A percentile compares a stretch with the other conserved stretches of the same genome.
Conservation (phyloP, 192 early-diverging fungal species). For the Coemansia sp. region DNA sequence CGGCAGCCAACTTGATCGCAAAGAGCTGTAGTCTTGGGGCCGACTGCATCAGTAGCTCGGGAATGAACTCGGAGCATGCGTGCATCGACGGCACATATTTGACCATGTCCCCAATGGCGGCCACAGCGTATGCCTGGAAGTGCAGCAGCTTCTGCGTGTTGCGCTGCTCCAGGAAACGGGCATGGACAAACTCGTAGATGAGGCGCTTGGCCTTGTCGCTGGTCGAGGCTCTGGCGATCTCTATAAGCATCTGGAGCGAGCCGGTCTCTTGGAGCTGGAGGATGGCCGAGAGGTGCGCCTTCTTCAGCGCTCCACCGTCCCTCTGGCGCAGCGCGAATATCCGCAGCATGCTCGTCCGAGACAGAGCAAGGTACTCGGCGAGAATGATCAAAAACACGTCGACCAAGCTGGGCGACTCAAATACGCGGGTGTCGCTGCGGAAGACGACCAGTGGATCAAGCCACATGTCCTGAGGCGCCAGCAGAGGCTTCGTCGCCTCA, state of each 20-base stretch:
- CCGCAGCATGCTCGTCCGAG: slow-evolving; percentile 45
- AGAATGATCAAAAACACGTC: slow-evolving; percentile 40
- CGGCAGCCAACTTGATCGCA: slow-evolving; percentile 40
- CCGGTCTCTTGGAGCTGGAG: slow-evolving; percentile 58
- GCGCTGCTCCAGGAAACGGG: slow-evolving; percentile 59
- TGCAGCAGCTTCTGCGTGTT: slow-evolving; percentile 58
- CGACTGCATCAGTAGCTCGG: slow-evolving; percentile 56
- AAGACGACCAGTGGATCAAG: slow-evolving; percentile 61
- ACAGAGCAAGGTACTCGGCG: slow-evolving; percentile 48
- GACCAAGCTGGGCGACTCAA: slow-evolving; percentile 47
- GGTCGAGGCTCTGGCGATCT: slow-evolving; percentile 17
- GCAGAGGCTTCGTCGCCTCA: slow-evolving; percentile 30
- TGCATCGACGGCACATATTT: slow-evolving; percentile 65
- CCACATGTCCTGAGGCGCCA: slow-evolving; percentile 51
- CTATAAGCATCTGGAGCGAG: slow-evolving; percentile 58
- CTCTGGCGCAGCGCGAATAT: slow-evolving; percentile 36
- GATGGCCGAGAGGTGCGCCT: slow-evolving; percentile 50
- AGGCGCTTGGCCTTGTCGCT: slow-evolving; percentile 20
- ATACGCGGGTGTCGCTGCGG: slow-evolving; percentile 55
- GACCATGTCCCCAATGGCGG: slow-evolving; percentile 57
- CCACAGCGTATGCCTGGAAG: slow-evolving; percentile 60
- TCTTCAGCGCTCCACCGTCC: slow-evolving; percentile 17
- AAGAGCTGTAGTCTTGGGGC: slow-evolving; percentile 37
- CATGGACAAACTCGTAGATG: slow-evolving; percentile 61
- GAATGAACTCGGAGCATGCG: slow-evolving; percentile 57